Evolutionary conservation across 78 protist genomes (phyloP), one percentile per base, ranked within the genome.

Genomic region (Cavenderia fasciculata): DNA sequence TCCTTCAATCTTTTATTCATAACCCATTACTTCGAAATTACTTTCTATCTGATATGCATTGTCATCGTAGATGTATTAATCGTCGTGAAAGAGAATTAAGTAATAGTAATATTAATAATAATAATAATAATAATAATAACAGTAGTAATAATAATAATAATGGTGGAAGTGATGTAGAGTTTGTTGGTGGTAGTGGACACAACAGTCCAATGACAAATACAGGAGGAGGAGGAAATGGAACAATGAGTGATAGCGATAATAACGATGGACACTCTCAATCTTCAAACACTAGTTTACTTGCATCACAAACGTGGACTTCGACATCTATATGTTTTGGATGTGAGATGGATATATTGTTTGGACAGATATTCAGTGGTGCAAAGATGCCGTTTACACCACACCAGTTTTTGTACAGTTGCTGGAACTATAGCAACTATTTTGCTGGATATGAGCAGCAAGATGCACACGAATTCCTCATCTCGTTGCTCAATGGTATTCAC

Each of bases 391-490:
- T 41, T 49, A 74, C 79, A 6, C 97, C 97, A 23, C 86, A 76
- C 33, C 63, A 86, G 27, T 91, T 95, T 43, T 71, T 95, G 0
- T 85, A 87, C 59, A 40, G 82, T 36, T 68, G 86, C 59, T 95
- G 97, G 97, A 47, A 41, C 51, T 40, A 59, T 49, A 51, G 93
- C 0, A 59, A 75, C 29, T 85, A 77, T 59, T 65, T 96, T 38
- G 93, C 94, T 12, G 96, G 96, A 18, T 94, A 94, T 65, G 96
- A 90, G 59, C 98, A 96, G 71, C 96, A 96, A 29, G 98, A 96
- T 63, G 98, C 98, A 23, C 98, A 96, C 40, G 98, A 96, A 63
- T 94, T 94, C 59, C 73, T 94, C 79, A 88, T 96, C n/a, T 63
- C 94, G 3, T 33, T 92, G 31, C 56, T 96, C 34, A 86, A 94